Evolutionary conservation across 1,284 basidiomycete genomes (phyloP).

Genomic region (Cutaneotrichosporon curvatum): DNA sequence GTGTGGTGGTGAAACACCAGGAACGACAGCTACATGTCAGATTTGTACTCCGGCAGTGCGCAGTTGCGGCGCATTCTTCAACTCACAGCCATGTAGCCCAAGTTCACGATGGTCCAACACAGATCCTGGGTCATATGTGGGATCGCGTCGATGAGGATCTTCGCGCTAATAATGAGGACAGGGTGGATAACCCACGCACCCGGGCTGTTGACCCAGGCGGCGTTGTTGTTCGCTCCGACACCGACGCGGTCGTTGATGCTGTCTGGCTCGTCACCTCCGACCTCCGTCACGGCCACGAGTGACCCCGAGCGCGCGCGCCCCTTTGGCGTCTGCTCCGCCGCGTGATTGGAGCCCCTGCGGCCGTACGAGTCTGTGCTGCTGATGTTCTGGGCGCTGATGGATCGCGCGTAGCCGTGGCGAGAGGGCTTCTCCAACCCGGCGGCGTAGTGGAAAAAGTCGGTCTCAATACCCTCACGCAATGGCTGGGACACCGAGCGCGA

Average conservation of each 20-base stretch:
- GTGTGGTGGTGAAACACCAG: conserved; percentile 99
- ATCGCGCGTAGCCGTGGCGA: conserved; percentile 8
- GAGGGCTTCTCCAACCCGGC: conserved; percentile 6
- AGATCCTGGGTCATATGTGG: conserved; percentile 90
- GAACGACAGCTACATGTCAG: conserved; percentile 70
- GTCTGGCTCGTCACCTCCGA: conserved; percentile 69
- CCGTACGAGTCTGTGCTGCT: conserved; percentile 5
- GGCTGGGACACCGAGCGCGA: conserved; percentile 43
- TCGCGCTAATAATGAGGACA: conserved; percentile 81
- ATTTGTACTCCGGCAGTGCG: not conserved
- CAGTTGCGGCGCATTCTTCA: not conserved
- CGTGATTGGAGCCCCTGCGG: conserved; percentile 1
- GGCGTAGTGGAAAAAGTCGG: conserved; percentile 20
- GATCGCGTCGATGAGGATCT: conserved; percentile 86
- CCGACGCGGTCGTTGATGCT: conserved; percentile 68
- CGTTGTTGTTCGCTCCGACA: conserved; percentile 83
- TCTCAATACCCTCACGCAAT: conserved; percentile 33
- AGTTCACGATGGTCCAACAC: conserved; percentile 91
- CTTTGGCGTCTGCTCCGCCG: not conserved
- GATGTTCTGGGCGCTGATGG: conserved; percentile 2
- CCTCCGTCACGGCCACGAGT: conserved; percentile 79
- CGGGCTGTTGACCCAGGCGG: conserved; percentile 97
- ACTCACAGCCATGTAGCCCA: conserved; percentile 83
- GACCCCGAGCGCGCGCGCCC: conserved; percentile 18
- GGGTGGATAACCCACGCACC: conserved; percentile 98